Evolutionary conservation across 2,329 filamentous ascomycete species (phyloP).

Genomic region (Fusarium sp.): DNA sequence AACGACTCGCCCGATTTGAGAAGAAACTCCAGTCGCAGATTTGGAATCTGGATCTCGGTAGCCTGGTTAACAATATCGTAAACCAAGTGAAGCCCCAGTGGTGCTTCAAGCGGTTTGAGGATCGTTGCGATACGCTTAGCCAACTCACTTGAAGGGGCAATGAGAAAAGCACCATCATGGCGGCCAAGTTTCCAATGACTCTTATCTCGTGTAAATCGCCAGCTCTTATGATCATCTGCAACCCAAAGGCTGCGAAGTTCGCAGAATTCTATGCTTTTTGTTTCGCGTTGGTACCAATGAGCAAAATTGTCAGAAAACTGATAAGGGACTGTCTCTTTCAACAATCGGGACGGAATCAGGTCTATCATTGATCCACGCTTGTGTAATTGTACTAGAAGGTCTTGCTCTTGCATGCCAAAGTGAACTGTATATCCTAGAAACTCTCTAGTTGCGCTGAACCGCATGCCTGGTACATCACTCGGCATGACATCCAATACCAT

Average conservation of each 20-base stretch:
- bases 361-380: constrained; percentile 36
- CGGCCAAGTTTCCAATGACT: constrained; percentile 14
- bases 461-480: constrained; percentile 48
- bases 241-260: constrained; percentile 46
- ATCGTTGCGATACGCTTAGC: constrained; percentile 6
- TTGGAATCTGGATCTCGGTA: constrained; percentile 26
- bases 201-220: constrained; percentile 42
- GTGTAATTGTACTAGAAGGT: constrained; percentile 51
- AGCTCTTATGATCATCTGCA: constrained; percentile 31
- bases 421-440: constrained; percentile 43
- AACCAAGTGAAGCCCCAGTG: constrained; percentile 22
- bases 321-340: constrained; percentile 51
- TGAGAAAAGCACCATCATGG: background rate
- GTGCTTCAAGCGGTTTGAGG: constrained; percentile 21
- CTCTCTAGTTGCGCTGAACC: constrained; percentile 54
- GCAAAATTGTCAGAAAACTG: constrained; percentile 55
- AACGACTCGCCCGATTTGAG: background rate
- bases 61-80: background rate
- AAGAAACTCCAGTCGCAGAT: constrained; percentile 43
- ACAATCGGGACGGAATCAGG: constrained; percentile 51
- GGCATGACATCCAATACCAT: constrained; percentile 40
- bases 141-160: constrained; percentile 7
- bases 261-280: constrained; percentile 52
- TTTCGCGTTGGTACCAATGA: constrained; percentile 60
- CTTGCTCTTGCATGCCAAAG: constrained; percentile 54